These are phyloP conservation scores for Lactarius psammicola DNA, from an alignment of 768 basidiomycete genomes.

Conservation along the genomic window DNA sequence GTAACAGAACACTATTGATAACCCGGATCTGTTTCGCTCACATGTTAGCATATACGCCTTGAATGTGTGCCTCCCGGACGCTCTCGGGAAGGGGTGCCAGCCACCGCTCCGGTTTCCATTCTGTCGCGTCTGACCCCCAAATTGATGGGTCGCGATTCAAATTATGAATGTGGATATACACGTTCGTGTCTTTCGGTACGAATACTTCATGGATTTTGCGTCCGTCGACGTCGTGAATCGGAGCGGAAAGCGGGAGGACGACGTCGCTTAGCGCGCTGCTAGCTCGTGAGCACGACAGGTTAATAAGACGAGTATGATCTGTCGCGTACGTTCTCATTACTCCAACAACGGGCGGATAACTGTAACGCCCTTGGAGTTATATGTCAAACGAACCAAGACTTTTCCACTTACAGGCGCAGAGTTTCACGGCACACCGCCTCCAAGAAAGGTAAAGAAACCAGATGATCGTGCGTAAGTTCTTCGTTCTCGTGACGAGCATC, in stretches of 20 bases:
- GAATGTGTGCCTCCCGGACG: background rate
- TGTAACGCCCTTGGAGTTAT: background rate
- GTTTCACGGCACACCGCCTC: conserved; percentile 17
- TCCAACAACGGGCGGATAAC: background rate
- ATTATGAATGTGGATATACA: background rate
- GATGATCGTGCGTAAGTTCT: background rate
- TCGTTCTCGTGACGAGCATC: background rate
- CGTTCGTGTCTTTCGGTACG: background rate
- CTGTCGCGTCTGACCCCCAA: background rate
- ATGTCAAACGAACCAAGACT: background rate
- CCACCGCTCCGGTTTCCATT: background rate
- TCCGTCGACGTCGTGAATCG: background rate
- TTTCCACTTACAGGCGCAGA: conserved; percentile 1
- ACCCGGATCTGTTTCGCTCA: background rate
- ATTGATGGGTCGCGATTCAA: background rate
- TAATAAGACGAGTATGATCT: background rate
- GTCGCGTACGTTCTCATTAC: conserved; percentile 4
- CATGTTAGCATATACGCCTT: background rate
- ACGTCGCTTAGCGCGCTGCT: background rate
- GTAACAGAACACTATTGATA: background rate
- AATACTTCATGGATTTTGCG: background rate
- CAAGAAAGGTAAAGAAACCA: conserved; percentile 9
- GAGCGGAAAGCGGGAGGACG: background rate
- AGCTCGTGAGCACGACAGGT: background rate
- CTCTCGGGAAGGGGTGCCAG: background rate